Conservation (phyloP, 768 basidiomycete genomes). For the Leccinum imitatum region DNA sequence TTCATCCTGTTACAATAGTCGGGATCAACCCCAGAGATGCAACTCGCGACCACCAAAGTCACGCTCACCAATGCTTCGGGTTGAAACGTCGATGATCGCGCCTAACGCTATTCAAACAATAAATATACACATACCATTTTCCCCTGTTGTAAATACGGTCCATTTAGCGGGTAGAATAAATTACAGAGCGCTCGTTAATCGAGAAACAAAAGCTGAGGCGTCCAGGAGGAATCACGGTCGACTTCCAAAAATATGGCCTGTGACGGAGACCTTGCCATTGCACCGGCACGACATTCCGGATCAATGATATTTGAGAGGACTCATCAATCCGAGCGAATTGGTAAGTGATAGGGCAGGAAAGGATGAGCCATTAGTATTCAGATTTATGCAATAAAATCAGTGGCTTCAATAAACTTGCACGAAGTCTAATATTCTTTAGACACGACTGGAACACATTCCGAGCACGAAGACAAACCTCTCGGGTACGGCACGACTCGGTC, state of each 20-base stretch:
- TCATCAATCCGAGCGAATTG: too few species aligned
- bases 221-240: background rate
- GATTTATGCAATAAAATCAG: too few species aligned
- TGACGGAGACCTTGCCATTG: too few species aligned
- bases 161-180: background rate
- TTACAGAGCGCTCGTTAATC: background rate
- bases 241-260: background rate
- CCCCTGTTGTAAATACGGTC: background rate
- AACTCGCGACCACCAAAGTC: background rate
- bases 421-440: too few species aligned
- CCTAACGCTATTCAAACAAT: background rate
- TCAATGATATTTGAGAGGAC: too few species aligned
- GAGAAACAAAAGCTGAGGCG: background rate
- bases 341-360: too few species aligned
- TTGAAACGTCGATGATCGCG: background rate
- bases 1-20: background rate
- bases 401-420: too few species aligned
- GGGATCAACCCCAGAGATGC: background rate
- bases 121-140: background rate
- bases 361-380: too few species aligned
- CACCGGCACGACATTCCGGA: too few species aligned
- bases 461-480: too few species aligned
- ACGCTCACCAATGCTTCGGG: rapidly evolving
- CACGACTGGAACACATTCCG: too few species aligned
- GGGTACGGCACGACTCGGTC: background rate